Evolutionary conservation across 495 filamentous ascomycete species (phyloP), one percentile per base, ranked within the genome.

Genomic region (Cercophora newfieldiana): DNA sequence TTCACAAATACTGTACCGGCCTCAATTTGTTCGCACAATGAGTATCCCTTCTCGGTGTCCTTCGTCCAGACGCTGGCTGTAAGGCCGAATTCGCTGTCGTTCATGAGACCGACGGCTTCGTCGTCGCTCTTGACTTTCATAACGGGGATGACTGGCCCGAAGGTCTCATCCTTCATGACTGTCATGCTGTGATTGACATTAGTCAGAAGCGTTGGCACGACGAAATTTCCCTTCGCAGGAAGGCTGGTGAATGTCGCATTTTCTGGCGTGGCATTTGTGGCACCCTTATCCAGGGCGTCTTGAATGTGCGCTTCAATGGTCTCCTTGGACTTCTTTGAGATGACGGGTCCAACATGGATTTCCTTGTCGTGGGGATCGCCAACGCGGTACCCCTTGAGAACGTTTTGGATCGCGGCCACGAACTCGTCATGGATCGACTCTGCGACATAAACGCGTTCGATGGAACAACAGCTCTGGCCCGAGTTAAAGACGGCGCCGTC

Each of bases 11-110:
- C 94, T 2, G 95, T 99, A 10, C 95, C 95, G 19, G 95, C 95
- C 67, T 97, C 94, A 33, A 99, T 87, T 29, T 85, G 80, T 60
- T 97, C 90, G 16, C 88, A 87, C 30, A 99, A 77, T 69, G 89
- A 82, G 65, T 93, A 88, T n/a, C 90, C 96, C 66, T 81, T 86
- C 4, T 77, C 82, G 2, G 89, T 85, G 70, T 98, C 93, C 74
- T 96, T 97, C 19, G 95, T 97, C 95, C 95, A 99, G 47, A 99
- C 92, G 71, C 93, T 97, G n/a, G 93, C 94, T 1, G 96, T 97
- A 61, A 99, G 82, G 1, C 95, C 95, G 72, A 95, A 96, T 62
- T 97, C 88, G 75, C 91, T 94, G 69, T 97, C 93, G 68, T 99
- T 99, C 93, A 98, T 97, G 56, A 96, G 75, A 37, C 80, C 68